Base-by-base conservation (phyloP, 768 basidiomycete species). In the Mycena rosella region DNA sequence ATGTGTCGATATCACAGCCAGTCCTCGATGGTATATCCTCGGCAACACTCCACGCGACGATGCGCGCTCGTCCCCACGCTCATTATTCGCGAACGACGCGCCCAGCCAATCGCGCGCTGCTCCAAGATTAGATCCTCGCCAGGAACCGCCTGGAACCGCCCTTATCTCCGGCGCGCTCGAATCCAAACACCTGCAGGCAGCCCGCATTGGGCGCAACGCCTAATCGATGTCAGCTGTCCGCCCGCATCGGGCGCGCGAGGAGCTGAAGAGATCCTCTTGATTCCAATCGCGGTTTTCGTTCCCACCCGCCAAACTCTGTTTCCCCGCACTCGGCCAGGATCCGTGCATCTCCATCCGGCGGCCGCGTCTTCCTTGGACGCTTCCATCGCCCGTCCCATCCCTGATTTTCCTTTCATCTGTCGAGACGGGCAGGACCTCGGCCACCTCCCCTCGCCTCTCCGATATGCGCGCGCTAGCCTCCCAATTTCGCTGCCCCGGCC, bases 161-260 rank as follows among this genome's bases (percentile, higher is more conserved):
- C 32, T 62, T 63, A 68, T 59, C 60, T 53, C 67, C 67, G 67
- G 51, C 60, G 49, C 29, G 15, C 54, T 52, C 29, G 29, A 34
- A 49, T 42, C 14, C 54, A 62, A 57, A 62, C 61, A 68, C 34
- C 34, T 32, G 42, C 56, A 63, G n/a, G 36, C 56, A 45, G 20
- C 20, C 66, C 61, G 2, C 14, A 47, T 58, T 30, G 56, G 51
- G 60, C 61, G 29, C 49, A 53, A 51, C 56, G 38, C 52, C 58
- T 24, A 49, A 67, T 71, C 65, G 65, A 71, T 71, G 61, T 63
- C 69, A 67, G 58, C 69, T 53, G 51, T 20, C n/a, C 52, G 63
- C 27, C 53, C 26, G 30, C 27, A 54, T 58, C 30, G 53, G 54
- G 47, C 22, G 6, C 27, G 15, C 45, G 29, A 44, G 20, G 27